Evolutionary conservation across 352 stramenopile species (phyloP).

Genomic region (Globisporangium barbulae): DNA sequence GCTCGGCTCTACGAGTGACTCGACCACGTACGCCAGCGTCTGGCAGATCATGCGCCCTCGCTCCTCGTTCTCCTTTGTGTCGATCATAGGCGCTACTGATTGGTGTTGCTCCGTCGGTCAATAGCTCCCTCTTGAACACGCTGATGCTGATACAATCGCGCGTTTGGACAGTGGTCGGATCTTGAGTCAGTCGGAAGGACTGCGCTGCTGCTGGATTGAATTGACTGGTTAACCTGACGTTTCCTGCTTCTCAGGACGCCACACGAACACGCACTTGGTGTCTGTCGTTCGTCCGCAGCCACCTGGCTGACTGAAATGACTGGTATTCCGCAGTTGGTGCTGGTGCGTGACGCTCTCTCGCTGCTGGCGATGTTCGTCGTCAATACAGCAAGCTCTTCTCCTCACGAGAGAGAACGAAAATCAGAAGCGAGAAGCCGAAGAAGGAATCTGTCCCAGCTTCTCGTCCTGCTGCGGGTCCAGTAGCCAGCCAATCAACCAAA

Average conservation of each 20-base stretch:
- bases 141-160: not conserved
- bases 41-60: slow-evolving; percentile 76
- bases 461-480: not conserved
- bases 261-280: not conserved
- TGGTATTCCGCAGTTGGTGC: slow-evolving; percentile 4
- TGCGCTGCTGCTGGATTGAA: not conserved
- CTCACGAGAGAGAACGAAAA: not conserved
- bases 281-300: slow-evolving; percentile 4
- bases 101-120: too few species aligned
- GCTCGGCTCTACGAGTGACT: slow-evolving; percentile 74
- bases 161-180: not conserved
- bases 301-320: slow-evolving; percentile 3
- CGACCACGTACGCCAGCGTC: slow-evolving; percentile 70
- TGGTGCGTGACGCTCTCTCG: slow-evolving; percentile 3
- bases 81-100: slow-evolving; percentile 22
- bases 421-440: slow-evolving; percentile 7
- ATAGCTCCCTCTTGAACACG: not conserved
- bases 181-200: not conserved
- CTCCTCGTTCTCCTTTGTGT: slow-evolving; percentile 63
- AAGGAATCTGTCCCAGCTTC: slow-evolving; percentile 6
- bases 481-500: not conserved
- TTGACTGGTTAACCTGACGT: not conserved
- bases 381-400: not conserved
- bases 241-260: too few species aligned
- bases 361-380: not conserved